Evolutionary conservation across 140 eudicot species (phyloP).

Genomic region (Bidens hawaiensis): DNA sequence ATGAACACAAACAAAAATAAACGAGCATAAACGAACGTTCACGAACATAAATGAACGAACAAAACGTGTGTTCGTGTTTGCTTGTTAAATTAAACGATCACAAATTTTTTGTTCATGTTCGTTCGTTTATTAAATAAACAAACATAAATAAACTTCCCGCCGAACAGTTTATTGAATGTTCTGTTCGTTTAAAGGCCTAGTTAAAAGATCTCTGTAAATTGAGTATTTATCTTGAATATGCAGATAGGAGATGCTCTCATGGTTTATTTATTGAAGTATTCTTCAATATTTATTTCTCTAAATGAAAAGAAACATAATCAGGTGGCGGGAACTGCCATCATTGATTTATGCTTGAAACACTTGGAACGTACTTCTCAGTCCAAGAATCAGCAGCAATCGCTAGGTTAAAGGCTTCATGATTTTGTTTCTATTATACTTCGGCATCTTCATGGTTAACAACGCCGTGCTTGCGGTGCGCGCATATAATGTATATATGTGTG

Average conservation of each 20-base stretch:
- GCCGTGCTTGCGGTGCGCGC: too few species aligned
- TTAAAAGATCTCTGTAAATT: neutral
- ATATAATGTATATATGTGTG: too few species aligned
- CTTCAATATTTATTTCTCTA: slow-evolving; percentile 67
- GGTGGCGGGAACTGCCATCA: slow-evolving; percentile 66
- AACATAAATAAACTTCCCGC: too few species aligned
- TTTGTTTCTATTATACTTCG: neutral
- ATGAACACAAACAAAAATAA: too few species aligned
- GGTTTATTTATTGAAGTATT: slow-evolving; percentile 48
- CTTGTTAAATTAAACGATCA: too few species aligned
- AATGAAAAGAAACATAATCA: slow-evolving; percentile 51
- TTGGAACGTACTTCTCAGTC: slow-evolving; percentile 16
- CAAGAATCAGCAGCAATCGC: slow-evolving; percentile 16
- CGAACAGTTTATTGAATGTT: too few species aligned
- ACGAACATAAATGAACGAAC: too few species aligned
- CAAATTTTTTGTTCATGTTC: too few species aligned
- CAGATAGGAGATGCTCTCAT: slow-evolving; percentile 86
- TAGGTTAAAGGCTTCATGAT: slow-evolving; percentile 2
- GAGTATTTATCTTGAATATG: slow-evolving; percentile 6
- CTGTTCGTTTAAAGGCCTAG: too few species aligned
- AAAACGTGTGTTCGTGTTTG: too few species aligned
- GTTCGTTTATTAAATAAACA: too few species aligned
- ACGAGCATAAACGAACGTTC: too few species aligned
- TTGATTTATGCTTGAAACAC: slow-evolving; percentile 24
- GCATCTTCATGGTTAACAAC: neutral